phyloP scores from a whole-genome alignment of 441 rosid species.

The Isatis lusitanica region DNA sequence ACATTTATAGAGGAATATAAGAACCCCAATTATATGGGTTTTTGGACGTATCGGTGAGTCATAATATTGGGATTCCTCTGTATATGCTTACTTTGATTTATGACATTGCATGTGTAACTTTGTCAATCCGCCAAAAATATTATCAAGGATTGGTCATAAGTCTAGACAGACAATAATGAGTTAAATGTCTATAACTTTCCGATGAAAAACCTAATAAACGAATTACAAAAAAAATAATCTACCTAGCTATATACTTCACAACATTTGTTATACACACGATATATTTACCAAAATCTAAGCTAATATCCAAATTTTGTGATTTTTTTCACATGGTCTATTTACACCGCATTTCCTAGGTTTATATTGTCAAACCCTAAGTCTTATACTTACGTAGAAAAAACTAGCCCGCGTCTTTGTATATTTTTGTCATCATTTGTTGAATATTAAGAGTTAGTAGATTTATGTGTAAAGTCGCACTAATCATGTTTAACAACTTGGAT shows the following conservation, averaged over 20 bases:
- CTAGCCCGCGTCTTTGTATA: neutral
- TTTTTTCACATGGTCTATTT: neutral
- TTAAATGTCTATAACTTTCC: neutral
- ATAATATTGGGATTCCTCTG: neutral
- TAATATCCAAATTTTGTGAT: neutral
- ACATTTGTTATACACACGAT: neutral
- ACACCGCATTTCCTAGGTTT: neutral
- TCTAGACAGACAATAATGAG: neutral
- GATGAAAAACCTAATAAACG: neutral
- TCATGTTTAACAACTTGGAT: slow-evolving; percentile 5
- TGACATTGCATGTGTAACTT: neutral
- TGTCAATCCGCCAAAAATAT: neutral
- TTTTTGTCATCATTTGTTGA: neutral
- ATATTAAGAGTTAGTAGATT: neutral
- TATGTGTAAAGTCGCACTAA: neutral
- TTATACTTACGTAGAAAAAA: slow-evolving; percentile 1
- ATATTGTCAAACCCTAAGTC: slow-evolving; percentile 24
- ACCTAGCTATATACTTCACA: neutral
- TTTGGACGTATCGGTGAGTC: neutral
- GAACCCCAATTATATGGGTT: neutral
- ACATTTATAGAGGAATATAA: neutral
- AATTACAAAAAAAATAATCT: neutral
- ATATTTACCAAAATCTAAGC: neutral
- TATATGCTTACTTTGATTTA: neutral
- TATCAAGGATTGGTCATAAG: neutral